Evolutionary conservation across 1,284 basidiomycete genomes (phyloP), one percentile per base, ranked within the genome.

Genomic region (Puccinia sorghi): DNA sequence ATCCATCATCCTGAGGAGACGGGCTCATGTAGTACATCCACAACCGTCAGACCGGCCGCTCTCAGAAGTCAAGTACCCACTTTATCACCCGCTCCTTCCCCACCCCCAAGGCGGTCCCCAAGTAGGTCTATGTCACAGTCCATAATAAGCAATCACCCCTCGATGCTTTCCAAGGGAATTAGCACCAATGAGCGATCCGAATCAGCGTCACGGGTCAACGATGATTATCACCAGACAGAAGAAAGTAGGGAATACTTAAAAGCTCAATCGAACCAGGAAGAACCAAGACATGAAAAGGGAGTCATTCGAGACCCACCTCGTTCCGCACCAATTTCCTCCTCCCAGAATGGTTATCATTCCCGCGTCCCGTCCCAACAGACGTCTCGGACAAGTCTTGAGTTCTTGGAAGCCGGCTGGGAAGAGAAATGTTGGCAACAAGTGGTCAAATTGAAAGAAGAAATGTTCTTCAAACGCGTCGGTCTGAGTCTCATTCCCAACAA

Each of bases 381-480:
- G 59, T 73, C 27, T 48, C 72, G 63, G 48, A 22, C 43, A 20
- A 48, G 59, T 39, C 37, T 74, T 20, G 72, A 74, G 32, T 15
- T 90, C 25, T 88, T 89, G 20, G 89, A 90, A 56, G 86, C 88
- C 27, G 90, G 89, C 2, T 96, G 93, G 94, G 94, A 96, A 85
- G 92, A 93, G 83, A 88, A 90, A 80, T 90, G 92, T 56, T 97
- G 93, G 93, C 90, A 89, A 82, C 91, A 93, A 85, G 85, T 97
- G 17, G 87, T 91, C 9, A 88, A 88, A 76, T 84, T 97, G 81
- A 90, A 91, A 82, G 93, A 96, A 85, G 91, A 91, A 72, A 93
- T 96, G 91, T 94, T 92, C 85, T 93, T 90, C 89, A 91, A 93
- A 48, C 86, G 93, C 73, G 86, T 94, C 46, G 93, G 93, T 1